Conservation (phyloP, 169 alveolate species). For the Plasmodium cynomolgi region DNA sequence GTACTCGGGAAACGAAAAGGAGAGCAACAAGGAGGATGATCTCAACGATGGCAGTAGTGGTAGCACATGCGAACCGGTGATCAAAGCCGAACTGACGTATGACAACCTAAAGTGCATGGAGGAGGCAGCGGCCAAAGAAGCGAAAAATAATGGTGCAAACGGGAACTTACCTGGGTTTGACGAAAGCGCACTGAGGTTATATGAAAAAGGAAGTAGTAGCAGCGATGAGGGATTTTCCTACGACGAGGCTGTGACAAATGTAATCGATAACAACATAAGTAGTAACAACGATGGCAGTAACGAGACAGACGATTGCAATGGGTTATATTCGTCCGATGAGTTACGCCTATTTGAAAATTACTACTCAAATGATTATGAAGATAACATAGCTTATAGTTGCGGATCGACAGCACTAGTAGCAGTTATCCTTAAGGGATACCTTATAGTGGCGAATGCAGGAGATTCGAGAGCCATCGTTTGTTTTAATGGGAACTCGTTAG, state of each 20-base stretch:
- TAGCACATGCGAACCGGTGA: background rate
- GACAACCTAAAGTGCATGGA: conserved; percentile 50
- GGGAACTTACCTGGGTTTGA: conserved; percentile 9
- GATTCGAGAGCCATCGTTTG: conserved; percentile 98
- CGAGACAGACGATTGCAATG: conserved; percentile 57
- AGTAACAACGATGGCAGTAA: conserved; percentile 18
- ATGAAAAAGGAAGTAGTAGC: conserved; percentile 38
- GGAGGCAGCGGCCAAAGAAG: conserved; percentile 21
- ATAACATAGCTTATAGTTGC: conserved; percentile 85
- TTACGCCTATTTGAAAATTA: conserved; percentile 61
- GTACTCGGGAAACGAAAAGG: conserved; percentile 5
- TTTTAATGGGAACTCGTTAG: conserved; percentile 92
- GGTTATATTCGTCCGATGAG: conserved; percentile 51
- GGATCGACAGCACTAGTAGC: conserved; percentile 93
- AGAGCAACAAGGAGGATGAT: background rate
- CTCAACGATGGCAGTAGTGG: background rate
- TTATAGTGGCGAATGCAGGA: conserved; percentile 98
- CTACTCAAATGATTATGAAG: conserved; percentile 76
- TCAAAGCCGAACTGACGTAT: conserved; percentile 62
- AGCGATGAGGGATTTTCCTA: conserved; percentile 26
- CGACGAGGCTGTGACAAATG: conserved; percentile 58
- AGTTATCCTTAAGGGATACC: conserved; percentile 84
- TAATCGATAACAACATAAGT: conserved; percentile 65
- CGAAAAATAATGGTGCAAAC: conserved; percentile 10
- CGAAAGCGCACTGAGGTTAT: conserved; percentile 9